These are phyloP conservation scores for Leccinum fibrillosum DNA, from an alignment of 768 basidiomycete genomes.

Conservation along the genomic window DNA sequence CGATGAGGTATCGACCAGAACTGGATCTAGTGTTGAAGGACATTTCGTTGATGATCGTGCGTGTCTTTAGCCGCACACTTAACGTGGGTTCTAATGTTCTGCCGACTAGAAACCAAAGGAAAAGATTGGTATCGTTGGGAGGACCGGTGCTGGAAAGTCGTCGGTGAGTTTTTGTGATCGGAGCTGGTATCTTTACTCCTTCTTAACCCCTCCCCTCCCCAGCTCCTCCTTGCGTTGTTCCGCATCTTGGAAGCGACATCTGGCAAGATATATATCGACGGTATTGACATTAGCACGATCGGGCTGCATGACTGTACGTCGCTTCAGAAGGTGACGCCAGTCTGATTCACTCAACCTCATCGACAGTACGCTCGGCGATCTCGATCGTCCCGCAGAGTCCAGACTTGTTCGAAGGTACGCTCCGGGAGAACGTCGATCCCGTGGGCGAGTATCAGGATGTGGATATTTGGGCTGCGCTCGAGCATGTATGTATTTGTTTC, in stretches of 20 bases:
- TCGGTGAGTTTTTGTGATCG: constrained; percentile 42
- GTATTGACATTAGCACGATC: constrained; percentile 70
- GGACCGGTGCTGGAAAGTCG: constrained; percentile 81
- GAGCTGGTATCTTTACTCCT: neutral
- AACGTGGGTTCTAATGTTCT: constrained; percentile 3
- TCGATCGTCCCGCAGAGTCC: constrained; percentile 85
- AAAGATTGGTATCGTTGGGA: constrained; percentile 86
- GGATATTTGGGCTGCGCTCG: constrained; percentile 85
- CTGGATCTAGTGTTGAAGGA: constrained; percentile 78
- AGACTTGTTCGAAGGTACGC: constrained; percentile 66
- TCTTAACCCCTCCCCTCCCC: neutral
- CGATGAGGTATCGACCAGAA: constrained; percentile 75
- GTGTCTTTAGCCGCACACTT: constrained; percentile 9
- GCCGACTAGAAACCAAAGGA: constrained; percentile 62
- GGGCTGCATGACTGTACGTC: constrained; percentile 58
- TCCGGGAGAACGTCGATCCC: constrained; percentile 90
- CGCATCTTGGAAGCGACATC: constrained; percentile 69
- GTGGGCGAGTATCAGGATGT: constrained; percentile 68
- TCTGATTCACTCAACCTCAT: neutral
- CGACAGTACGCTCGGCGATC: constrained; percentile 65
- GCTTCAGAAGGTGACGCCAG: neutral
- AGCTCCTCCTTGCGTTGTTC: constrained; percentile 71
- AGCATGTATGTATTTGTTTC: constrained; percentile 42
- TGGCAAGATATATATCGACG: constrained; percentile 71
- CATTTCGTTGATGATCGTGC: constrained; percentile 66